Evolutionary conservation across 2,329 filamentous ascomycete genomes (phyloP), one percentile per base, ranked within the genome.

Genomic region (Hypoxylon sp.): DNA sequence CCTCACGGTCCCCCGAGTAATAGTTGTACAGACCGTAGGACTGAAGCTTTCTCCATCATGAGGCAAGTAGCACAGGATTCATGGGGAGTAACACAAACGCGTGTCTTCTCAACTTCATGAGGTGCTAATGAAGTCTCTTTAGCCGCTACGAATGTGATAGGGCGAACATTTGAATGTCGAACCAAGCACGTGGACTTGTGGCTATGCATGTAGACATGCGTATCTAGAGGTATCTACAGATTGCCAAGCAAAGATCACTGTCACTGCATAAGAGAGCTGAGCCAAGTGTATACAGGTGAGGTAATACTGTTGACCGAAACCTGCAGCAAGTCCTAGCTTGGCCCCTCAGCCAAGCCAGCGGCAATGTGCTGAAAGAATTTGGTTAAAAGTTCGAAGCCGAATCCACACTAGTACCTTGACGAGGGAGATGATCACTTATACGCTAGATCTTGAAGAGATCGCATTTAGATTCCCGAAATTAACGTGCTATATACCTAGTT

Each of bases 181-280:
- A 14, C n/a, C 25, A 25, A 3, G 28, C 25, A 56, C 38, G 38
- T 43, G 38, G 11, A 21, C 38, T 11, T 34, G 38, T n/a, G 25
- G 11, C n/a, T 21, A 19, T n/a, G 43, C 38, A 14, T n/a, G n/a
- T 23, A 14, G n/a, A 34, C 23, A 30, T 32, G 25, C 13, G 21
- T 41, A 19, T 2, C 13, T 41, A 52, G 19, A 13, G 21, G n/a
- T 46, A 45, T 45, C 19, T 49, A 17, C n/a, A 59, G 21, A 41
- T 41, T 59, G 56, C 56, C 56, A 59, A 59, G 56, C 14, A 19
- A 30, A 48, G 56, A 59, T 59, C 45, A 11, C 14, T 28, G 17
- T 59, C 45, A 11, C 14, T 19, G 17, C 13, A 14, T 34, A 3
- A 56, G 32, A 5, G 53, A 6, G 14, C 7, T 10, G 11, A 43